Evolutionary conservation across 73 alveolate species (phyloP).

Genomic region (Paramecium pentaurelia): DNA sequence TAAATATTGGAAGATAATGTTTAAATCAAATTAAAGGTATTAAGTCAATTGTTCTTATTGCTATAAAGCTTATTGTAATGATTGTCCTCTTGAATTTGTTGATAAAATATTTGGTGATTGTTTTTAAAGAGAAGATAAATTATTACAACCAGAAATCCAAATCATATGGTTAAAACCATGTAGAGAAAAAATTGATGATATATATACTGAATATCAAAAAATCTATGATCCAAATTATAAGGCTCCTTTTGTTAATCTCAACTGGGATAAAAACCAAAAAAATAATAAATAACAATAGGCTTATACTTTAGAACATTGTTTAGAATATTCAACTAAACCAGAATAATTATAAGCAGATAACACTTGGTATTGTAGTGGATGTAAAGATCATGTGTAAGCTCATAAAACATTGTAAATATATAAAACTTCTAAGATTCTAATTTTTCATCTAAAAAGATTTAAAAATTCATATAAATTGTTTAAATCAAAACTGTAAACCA

Average conservation of each 20-base stretch:
- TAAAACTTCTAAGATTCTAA: constrained; percentile 76
- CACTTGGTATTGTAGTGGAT: constrained; percentile 83
- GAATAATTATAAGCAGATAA: constrained; percentile 81
- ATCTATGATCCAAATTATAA: neutral
- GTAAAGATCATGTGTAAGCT: constrained; percentile 83
- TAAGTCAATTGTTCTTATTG: neutral
- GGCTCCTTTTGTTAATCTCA: neutral
- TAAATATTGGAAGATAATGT: too few species aligned
- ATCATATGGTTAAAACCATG: constrained; percentile 1
- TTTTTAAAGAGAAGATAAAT: neutral
- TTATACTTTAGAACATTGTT: constrained; percentile 52
- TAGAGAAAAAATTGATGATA: neutral
- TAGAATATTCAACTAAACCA: constrained; percentile 75
- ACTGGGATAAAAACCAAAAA: neutral
- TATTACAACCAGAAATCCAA: neutral
- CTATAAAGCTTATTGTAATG: neutral
- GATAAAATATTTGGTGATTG: constrained; percentile 28
- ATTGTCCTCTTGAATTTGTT: neutral
- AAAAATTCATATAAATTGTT: constrained; percentile 50
- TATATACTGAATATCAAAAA: neutral
- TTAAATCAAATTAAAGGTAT: too few species aligned
- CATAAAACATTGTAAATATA: constrained; percentile 75
- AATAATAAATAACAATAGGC: neutral
- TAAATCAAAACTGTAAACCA: neutral
- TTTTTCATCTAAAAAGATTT: constrained; percentile 89